Evolutionary conservation across 768 basidiomycete species (phyloP).

Genomic region (Cubamyces lactineus): DNA sequence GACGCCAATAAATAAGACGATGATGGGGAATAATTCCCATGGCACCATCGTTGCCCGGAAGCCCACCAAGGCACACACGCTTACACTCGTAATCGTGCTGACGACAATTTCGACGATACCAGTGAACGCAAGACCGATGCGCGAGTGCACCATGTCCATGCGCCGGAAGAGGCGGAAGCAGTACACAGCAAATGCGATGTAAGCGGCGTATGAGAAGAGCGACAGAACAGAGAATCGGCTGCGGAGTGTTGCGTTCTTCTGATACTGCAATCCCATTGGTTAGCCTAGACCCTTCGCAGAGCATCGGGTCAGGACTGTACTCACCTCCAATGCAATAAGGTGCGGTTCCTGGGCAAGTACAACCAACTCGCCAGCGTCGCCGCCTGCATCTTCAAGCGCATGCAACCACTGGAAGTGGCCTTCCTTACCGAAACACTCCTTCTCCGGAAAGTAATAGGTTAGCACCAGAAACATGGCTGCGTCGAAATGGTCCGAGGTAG

Average conservation of each 20-base stretch:
- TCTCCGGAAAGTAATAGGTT: constrained; percentile 82
- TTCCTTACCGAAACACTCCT: constrained; percentile 62
- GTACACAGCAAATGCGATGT: constrained; percentile 73
- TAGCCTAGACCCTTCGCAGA: background rate
- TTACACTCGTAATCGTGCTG: constrained; percentile 92
- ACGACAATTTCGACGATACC: constrained; percentile 90
- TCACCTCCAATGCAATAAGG: constrained; percentile 50
- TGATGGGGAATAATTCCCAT: constrained; percentile 89
- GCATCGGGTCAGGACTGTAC: constrained; percentile 7
- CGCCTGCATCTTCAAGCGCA: constrained; percentile 48
- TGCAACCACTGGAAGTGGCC: constrained; percentile 71
- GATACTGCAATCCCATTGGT: constrained; percentile 46
- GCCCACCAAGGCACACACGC: constrained; percentile 88
- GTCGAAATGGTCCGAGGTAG: constrained; percentile 54
- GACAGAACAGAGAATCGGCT: constrained; percentile 64
- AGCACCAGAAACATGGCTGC: constrained; percentile 73
- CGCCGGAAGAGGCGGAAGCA: constrained; percentile 75
- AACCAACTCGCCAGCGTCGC: constrained; percentile 40
- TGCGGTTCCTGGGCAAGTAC: constrained; percentile 46
- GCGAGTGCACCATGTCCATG: constrained; percentile 87
- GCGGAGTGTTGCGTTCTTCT: constrained; percentile 49
- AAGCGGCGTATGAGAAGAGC: constrained; percentile 74
- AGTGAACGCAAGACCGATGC: constrained; percentile 90
- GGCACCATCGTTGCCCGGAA: constrained; percentile 90
- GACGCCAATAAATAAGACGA: constrained; percentile 93